A percentile compares a stretch with the other conserved stretches of the same genome.
These are phyloP conservation scores for Thelonectria olida DNA, from an alignment of 2,329 filamentous ascomycete genomes.

Conservation along the genomic window DNA sequence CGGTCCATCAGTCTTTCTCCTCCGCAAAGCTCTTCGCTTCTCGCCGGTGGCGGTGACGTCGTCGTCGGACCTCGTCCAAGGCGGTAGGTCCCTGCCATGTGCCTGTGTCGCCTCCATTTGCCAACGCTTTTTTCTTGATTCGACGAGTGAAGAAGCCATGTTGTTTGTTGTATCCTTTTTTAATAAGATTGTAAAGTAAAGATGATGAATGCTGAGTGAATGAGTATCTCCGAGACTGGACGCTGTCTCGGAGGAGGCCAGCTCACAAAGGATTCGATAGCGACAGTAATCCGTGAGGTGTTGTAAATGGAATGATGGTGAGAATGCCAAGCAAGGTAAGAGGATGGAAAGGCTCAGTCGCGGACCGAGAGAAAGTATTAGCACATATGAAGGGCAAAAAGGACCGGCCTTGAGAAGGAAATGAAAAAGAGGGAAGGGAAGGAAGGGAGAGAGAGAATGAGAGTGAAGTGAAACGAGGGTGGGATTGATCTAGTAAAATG, in stretches of 20 bases:
- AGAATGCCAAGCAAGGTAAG: neutral
- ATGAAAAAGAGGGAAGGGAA: constrained; percentile 18
- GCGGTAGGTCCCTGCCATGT: constrained; percentile 28
- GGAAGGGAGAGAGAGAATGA: constrained; percentile 13
- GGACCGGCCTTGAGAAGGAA: constrained; percentile 38
- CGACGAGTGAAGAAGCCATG: constrained; percentile 27
- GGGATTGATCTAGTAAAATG: constrained; percentile 14
- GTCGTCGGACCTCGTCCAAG: constrained; percentile 40
- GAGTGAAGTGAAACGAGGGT: constrained; percentile 16
- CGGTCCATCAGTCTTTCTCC: constrained; percentile 21
- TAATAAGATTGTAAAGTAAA: neutral
- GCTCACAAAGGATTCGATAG: constrained; percentile 18
- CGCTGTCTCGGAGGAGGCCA: neutral
- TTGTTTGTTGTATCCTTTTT: neutral
- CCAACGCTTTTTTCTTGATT: constrained; percentile 29
- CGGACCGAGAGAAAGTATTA: constrained; percentile 33
- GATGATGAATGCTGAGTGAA: neutral
- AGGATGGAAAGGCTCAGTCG: constrained; percentile 26
- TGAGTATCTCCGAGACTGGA: neutral
- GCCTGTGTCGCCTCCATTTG: constrained; percentile 28
- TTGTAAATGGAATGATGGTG: neutral
- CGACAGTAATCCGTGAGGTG: constrained; percentile 12
- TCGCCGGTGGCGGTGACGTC: constrained; percentile 30
- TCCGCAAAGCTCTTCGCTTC: constrained; percentile 21
- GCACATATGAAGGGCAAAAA: constrained; percentile 23